Percentiles rank a stretch among this genome's conserved stretches.
Conservation (phyloP, 768 basidiomycete genomes). For the Leucosporidium scottii region DNA sequence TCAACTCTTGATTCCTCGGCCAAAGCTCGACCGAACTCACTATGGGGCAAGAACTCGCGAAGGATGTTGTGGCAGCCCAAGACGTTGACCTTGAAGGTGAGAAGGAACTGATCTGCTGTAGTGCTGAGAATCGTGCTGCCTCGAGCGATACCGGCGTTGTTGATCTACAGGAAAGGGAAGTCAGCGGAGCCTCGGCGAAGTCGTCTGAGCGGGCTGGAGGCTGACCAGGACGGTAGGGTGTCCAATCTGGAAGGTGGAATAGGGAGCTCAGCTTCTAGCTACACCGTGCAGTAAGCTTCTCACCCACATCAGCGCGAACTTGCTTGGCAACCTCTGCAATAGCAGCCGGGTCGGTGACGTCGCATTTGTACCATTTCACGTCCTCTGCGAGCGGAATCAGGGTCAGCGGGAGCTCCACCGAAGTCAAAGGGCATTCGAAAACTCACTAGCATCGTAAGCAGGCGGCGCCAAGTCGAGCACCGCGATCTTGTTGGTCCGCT, state of each 20-base stretch:
- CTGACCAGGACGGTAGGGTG: constrained; percentile 20
- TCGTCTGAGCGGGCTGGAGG: background rate
- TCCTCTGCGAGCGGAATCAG: background rate
- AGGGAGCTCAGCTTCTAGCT: background rate
- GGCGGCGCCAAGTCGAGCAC: constrained; percentile 27
- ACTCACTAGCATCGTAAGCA: constrained; percentile 17
- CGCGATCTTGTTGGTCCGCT: constrained; percentile 18
- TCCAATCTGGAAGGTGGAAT: constrained; percentile 17
- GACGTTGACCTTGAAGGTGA: constrained; percentile 29
- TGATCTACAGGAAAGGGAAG: constrained; percentile 2
- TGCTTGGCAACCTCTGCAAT: constrained; percentile 24
- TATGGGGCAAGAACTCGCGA: constrained; percentile 27
- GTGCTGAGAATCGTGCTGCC: constrained; percentile 26
- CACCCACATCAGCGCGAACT: constrained; percentile 15
- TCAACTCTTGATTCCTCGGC: background rate
- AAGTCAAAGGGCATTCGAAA: background rate
- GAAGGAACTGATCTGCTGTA: constrained; percentile 13
- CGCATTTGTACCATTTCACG: constrained; percentile 22
- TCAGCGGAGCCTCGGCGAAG: background rate
- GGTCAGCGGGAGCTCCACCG: too few species aligned
- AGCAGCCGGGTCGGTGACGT: constrained; percentile 18
- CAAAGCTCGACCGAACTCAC: constrained; percentile 5
- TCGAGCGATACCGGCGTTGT: constrained; percentile 30
- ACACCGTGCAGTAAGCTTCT: too few species aligned
- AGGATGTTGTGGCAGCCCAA: constrained; percentile 20